phyloP scores from a whole-genome alignment of 2,329 filamentous ascomycete species.

The Botrytis cinerea region DNA sequence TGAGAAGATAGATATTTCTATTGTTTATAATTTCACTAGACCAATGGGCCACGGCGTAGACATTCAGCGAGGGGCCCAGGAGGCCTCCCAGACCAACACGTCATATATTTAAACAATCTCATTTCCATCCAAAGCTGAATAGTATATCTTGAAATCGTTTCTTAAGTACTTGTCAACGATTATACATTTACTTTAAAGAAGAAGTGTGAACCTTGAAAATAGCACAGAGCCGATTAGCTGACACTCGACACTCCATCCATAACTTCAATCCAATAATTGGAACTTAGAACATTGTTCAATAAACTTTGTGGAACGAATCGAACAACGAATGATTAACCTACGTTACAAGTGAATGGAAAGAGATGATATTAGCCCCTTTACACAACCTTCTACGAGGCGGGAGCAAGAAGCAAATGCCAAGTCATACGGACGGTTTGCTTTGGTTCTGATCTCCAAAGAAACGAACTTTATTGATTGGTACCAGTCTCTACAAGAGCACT shows the following conservation, averaged over 20 bases:
- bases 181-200: not conserved
- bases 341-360: not conserved
- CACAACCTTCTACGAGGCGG: not conserved
- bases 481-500: conserved; percentile 5
- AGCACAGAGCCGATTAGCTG: not conserved
- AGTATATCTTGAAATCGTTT: not conserved
- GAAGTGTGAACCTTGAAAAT: not conserved
- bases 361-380: conserved; percentile 6
- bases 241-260: not conserved
- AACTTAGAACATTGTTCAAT: not conserved
- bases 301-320: not conserved
- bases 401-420: not conserved
- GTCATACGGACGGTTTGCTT: not conserved
- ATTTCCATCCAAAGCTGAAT: not conserved
- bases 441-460: not conserved
- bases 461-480: not conserved
- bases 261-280: not conserved
- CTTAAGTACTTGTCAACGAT: not conserved
- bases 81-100: not conserved
- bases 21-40: not conserved
- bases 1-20: not conserved
- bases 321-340: not conserved
- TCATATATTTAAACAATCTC: not conserved
- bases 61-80: not conserved
- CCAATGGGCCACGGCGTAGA: not conserved